Base-by-base conservation (phyloP, 768 basidiomycete species). In the Chalciporus chontae region DNA sequence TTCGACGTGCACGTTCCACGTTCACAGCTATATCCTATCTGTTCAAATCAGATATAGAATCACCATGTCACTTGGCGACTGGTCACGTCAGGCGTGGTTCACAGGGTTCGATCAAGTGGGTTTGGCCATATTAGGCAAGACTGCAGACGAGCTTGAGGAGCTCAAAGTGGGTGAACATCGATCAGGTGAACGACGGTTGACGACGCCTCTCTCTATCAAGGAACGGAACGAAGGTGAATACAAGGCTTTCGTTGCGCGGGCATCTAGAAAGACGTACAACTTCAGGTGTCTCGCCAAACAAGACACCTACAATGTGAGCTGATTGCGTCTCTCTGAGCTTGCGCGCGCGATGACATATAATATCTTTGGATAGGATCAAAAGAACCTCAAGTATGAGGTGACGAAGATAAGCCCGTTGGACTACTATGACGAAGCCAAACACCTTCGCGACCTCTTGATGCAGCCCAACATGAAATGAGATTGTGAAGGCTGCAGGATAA, bases 61-160 rank as follows among this genome's bases (percentile, higher is more conserved):
- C 55, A 79, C 83, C 34, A 76, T 96, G 73, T 90, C 89, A 40
- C 85, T 92, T 3, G 80, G 90, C n/a, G 96, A 99, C 67, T 80
- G 84, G 71, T 89, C 91, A 15, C 85, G 83, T 19, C 90, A 94
- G 66, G 78, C 83, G 15, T 98, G 95, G 95, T 72, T 97, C 40
- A 89, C 90, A 53, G 92, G 89, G 4, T 99, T 99, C 76, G 95
- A 99, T 64, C 95, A 97, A 5, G 81, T 86, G 27, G 96, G 93
- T 4, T 66, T 82, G 45, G 71, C 73, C 4, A 69, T 99, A 13
- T 84, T 97, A 54, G 87, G 81, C 18, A 85, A 82, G 71, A 70
- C 79, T 27, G 95, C 91, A 10, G 81, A 93, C 58, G 85, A 94
- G 13, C 64, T 98, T 37, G 67, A 84, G 48, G 76, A 74, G 17